Conservation (phyloP, 305 asterid species). For the Salvia sclarea region DNA sequence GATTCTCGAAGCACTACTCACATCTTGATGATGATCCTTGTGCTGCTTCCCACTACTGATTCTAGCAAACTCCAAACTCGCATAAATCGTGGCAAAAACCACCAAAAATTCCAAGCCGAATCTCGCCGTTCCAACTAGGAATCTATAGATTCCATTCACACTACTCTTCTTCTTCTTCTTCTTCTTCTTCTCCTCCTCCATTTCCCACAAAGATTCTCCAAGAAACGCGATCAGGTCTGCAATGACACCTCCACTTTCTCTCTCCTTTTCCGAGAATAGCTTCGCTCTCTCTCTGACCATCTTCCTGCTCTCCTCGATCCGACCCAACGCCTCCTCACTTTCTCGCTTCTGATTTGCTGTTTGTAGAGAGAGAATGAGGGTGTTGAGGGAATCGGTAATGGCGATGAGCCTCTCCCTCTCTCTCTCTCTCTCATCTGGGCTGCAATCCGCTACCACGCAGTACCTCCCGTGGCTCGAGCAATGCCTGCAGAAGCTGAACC, state of each 20-base stretch:
- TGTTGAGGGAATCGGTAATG: conserved; percentile 48
- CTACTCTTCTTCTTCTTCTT: not conserved
- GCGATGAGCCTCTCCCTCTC: conserved; percentile 46
- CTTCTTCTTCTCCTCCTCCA: conserved; percentile 25
- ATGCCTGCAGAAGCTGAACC: conserved; percentile 42
- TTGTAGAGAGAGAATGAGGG: conserved; percentile 47
- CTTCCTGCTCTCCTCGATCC: conserved; percentile 48
- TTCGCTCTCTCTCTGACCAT: conserved; percentile 40
- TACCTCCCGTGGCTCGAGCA: conserved; percentile 47
- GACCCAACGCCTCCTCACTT: conserved; percentile 39
- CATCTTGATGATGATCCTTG: conserved; percentile 7
- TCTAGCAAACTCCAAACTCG: conserved; percentile 28
- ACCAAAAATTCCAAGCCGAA: conserved; percentile 44
- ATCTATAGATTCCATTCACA: conserved; percentile 20
- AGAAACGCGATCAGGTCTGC: conserved; percentile 48
- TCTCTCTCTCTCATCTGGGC: conserved; percentile 41
- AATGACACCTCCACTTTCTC: conserved; percentile 33
- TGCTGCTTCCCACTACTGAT: conserved; percentile 31
- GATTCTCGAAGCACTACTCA: conserved; percentile 19
- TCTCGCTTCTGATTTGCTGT: conserved; percentile 35
- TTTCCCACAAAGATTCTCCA: conserved; percentile 35
- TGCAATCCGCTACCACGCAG: conserved; percentile 41
- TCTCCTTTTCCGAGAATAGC: conserved; percentile 32
- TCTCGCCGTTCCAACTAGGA: conserved; percentile 28
- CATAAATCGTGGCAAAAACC: conserved; percentile 39